Evolutionary conservation across 2,329 filamentous ascomycete genomes (phyloP).

Genomic region (Colletotrichum noveboracense): DNA sequence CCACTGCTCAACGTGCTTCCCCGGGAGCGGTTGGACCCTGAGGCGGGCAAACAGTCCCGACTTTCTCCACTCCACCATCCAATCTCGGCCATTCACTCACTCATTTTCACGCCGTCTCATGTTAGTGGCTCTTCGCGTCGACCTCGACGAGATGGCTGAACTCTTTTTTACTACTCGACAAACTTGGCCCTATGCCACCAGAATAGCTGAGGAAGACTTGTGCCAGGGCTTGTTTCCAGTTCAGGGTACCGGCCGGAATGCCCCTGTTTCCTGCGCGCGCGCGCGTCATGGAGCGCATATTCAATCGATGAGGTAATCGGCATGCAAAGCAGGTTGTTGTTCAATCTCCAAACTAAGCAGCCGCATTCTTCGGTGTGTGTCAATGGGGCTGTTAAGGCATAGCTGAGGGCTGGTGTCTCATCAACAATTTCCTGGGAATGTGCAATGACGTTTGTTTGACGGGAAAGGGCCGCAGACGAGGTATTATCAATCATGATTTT

Average conservation of each 20-base stretch:
- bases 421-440: background rate
- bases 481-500: background rate
- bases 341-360: background rate
- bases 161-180: background rate
- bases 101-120: slow-evolving; percentile 13
- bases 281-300: background rate
- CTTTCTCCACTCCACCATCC: background rate
- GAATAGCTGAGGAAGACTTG: background rate
- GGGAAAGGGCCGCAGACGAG: background rate
- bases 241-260: background rate
- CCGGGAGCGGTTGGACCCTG: slow-evolving; percentile 11
- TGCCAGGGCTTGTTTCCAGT: background rate
- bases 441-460: background rate
- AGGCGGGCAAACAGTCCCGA: slow-evolving; percentile 6
- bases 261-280: background rate
- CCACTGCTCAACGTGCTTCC: slow-evolving; percentile 2
- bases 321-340: background rate
- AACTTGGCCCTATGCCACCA: background rate
- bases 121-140: slow-evolving; percentile 3
- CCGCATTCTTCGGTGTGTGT: background rate
- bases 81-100: background rate
- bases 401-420: background rate
- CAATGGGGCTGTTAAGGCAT: background rate
- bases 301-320: background rate
- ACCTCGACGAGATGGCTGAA: background rate